phyloP scores from a whole-genome alignment of 2,329 filamentous ascomycete genomes.

The Fonsecaea monophora region DNA sequence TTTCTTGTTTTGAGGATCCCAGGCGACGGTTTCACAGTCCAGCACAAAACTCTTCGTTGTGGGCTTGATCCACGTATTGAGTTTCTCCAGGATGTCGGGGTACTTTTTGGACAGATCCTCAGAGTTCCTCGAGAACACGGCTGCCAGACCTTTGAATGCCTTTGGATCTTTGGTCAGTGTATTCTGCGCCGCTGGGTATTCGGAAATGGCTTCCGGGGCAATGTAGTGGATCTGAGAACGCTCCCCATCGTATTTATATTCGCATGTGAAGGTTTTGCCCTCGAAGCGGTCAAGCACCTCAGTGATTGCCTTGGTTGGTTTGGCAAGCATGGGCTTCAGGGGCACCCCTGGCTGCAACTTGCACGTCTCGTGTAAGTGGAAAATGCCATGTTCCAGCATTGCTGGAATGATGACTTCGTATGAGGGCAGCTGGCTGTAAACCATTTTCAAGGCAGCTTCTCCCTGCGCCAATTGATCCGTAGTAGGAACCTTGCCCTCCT shows the following conservation, averaged over 20 bases:
- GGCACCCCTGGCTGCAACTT: constrained; percentile 93
- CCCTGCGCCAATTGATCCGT: constrained; percentile 81
- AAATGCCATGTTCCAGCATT: constrained; percentile 84
- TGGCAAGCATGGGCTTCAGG: constrained; percentile 97
- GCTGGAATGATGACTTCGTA: constrained; percentile 95
- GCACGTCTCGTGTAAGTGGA: constrained; percentile 81
- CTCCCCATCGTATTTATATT: constrained; percentile 99
- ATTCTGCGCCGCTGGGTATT: constrained; percentile 68
- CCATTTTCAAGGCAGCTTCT: constrained; percentile 83
- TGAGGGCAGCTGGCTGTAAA: constrained; percentile 92
- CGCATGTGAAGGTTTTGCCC: constrained; percentile 92
- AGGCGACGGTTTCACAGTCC: constrained; percentile 97
- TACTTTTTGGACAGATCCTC: constrained; percentile 98
- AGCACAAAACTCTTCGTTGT: constrained; percentile 94
- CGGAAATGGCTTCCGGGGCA: constrained; percentile 74
- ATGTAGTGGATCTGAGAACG: constrained; percentile 99
- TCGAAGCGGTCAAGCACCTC: constrained; percentile 97
- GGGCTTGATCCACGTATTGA: constrained; percentile 86
- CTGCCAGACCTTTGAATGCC: constrained; percentile 71
- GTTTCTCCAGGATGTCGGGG: constrained; percentile 88
- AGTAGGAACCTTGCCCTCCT: constrained; percentile 72
- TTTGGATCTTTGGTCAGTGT: constrained; percentile 68
- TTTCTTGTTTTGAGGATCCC: constrained; percentile 94
- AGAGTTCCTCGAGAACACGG: constrained; percentile 96
- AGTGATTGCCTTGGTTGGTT: constrained; percentile 96